Conservation (phyloP, 331 rosid genomes). For the Phaseolus coccineus region DNA sequence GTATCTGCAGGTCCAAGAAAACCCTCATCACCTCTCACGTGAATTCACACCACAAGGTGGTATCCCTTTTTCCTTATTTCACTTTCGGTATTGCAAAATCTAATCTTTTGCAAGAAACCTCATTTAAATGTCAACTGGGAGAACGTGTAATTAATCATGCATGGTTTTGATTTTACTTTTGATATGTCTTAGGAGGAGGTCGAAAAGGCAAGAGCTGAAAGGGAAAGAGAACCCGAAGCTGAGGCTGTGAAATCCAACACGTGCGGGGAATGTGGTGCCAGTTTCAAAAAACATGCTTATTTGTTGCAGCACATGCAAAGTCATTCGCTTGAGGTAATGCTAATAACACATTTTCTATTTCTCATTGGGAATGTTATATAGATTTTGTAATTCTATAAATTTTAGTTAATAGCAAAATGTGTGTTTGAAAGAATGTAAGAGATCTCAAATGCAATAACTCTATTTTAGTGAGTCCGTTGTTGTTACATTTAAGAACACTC, state of each 20-base stretch:
- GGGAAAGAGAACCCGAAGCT: constrained; percentile 35
- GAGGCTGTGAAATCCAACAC: constrained; percentile 50
- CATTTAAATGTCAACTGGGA: too few species aligned
- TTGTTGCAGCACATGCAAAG: constrained; percentile 84
- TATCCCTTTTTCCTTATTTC: not conserved
- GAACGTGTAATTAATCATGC: not conserved
- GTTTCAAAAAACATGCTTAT: constrained; percentile 73
- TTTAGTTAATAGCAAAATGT: not conserved
- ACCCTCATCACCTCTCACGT: constrained; percentile 62
- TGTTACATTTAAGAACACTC: not conserved
- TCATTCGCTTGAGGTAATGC: constrained; percentile 80
- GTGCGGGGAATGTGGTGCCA: constrained; percentile 74
- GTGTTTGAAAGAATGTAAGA: not conserved
- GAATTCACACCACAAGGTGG: constrained; percentile 65
- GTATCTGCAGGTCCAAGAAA: constrained; percentile 68
- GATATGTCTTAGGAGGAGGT: constrained; percentile 56
- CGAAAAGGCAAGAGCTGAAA: constrained; percentile 40
- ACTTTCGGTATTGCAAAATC: not conserved
- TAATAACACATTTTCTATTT: too few species aligned
- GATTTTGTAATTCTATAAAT: not conserved
- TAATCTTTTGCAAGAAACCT: not conserved
- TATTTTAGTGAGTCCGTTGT: not conserved
- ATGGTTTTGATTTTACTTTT: constrained; percentile 8
- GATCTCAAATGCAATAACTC: not conserved
- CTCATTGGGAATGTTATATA: too few species aligned